Evolutionary conservation across 768 basidiomycete species (phyloP), one percentile per base, ranked within the genome.

Genomic region (Tricholomella constricta): DNA sequence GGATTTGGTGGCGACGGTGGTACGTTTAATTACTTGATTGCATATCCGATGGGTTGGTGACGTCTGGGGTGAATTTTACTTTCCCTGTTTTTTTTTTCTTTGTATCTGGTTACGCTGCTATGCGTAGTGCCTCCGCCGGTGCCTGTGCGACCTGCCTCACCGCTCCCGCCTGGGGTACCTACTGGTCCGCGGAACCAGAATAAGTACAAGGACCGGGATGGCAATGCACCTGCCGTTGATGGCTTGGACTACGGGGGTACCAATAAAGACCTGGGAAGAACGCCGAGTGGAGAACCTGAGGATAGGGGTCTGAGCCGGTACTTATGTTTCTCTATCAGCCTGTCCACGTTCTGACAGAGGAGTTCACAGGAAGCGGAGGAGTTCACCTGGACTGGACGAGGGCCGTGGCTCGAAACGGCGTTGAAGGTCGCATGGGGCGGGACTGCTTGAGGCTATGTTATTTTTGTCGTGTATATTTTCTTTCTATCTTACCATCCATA

Each of bases 141-240:
- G 6, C 84, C 88, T 35, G 84, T 84, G 31, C 81, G 91, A 53
- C 86, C 91, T 4, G 87, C 90, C 6, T 93, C 91, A 0, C 91
- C 91, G 15, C 78, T 94, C 1, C 91, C 91, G 1, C 90, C 91
- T 12, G 86, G 86, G 53, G 91, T 94, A 17, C 91, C 91, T 1
- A 94, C 91, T 0, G 91, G 91, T 1, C 91, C 91, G 11, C 78
- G 91, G 38, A 92, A 92, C 66, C 88, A 89, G 68, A 90, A 89
- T 65, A 91, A 91, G 65, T 93, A 94, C 73, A 93, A 92, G 75
- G 91, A 94, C 67, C 79, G 90, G 36, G 91, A 93, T 63, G 85
- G 83, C 14, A 90, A 90, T 62, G 88, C 89, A 1, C 87, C 89
- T 54, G 89, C 89, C 23, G 89, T 91, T 11, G 91, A 93, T 64